Conservation (phyloP, 179 eudicot species). For the Beta macrorhiza region DNA sequence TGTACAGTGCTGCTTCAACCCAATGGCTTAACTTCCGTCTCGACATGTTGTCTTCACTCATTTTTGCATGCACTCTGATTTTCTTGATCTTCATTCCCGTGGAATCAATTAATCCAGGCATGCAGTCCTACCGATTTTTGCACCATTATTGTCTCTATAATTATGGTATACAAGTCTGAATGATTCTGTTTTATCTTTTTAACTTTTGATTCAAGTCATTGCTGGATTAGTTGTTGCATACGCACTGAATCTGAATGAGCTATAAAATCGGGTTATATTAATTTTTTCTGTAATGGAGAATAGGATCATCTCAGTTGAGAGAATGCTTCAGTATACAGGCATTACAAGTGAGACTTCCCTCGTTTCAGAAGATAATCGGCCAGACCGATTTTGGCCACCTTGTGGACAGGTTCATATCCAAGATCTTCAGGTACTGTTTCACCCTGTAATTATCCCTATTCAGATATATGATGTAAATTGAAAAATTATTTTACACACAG, state of each 20-base stretch:
- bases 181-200: background rate
- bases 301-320: constrained; percentile 8
- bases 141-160: background rate
- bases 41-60: constrained; percentile 17
- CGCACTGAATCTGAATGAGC: background rate
- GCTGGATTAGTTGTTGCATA: background rate
- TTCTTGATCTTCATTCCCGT: constrained; percentile 18
- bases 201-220: background rate
- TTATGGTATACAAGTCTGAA: background rate
- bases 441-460: too few relatives aligned
- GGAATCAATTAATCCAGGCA: constrained; percentile 1
- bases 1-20: constrained; percentile 18
- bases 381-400: constrained; percentile 39
- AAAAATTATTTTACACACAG: background rate
- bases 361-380: background rate
- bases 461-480: background rate
- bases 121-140: background rate
- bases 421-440: constrained; percentile 49
- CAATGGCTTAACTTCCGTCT: constrained; percentile 21
- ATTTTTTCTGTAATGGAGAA: constrained; percentile 1
- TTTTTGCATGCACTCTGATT: constrained; percentile 13
- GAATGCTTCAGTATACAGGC: constrained; percentile 1
- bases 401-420: constrained; percentile 43
- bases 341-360: constrained; percentile 2
- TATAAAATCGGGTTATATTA: background rate